Conservation (phyloP, 306 rosid species). For the Inga laurina region DNA sequence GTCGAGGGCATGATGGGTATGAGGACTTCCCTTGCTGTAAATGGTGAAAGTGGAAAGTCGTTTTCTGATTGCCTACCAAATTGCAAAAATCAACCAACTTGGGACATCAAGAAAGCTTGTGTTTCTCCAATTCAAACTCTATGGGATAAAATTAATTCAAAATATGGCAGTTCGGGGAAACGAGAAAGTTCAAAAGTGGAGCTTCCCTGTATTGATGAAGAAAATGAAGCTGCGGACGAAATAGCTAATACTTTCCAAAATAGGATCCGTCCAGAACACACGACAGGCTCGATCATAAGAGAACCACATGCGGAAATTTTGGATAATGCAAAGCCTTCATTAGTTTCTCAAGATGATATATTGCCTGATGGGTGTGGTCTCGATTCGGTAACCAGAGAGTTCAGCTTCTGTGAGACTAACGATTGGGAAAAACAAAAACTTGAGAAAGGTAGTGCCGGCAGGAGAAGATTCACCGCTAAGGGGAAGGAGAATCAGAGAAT, state of each 20-base stretch:
- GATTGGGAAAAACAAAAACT: constrained; percentile 48
- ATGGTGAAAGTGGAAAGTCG: constrained; percentile 47
- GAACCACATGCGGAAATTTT: constrained; percentile 62
- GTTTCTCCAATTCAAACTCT: constrained; percentile 69
- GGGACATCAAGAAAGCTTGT: constrained; percentile 45
- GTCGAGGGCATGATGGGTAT: constrained; percentile 53
- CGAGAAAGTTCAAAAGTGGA: constrained; percentile 61
- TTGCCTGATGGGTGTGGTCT: constrained; percentile 46
- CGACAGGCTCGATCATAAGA: constrained; percentile 45
- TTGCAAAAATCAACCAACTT: constrained; percentile 37
- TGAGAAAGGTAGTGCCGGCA: constrained; percentile 44
- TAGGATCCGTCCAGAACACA: constrained; percentile 39
- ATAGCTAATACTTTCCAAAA: constrained; percentile 45
- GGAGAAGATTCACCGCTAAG: constrained; percentile 44
- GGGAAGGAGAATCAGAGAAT: constrained; percentile 53
- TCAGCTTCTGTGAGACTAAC: constrained; percentile 50
- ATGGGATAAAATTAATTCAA: constrained; percentile 65
- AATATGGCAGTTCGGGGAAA: constrained; percentile 71
- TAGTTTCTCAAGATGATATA: constrained; percentile 52
- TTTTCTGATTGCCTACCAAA: constrained; percentile 58
- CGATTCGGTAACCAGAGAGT: constrained; percentile 56
- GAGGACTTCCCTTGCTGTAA: constrained; percentile 40
- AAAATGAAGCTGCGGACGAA: constrained; percentile 77
- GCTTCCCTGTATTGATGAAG: constrained; percentile 91
- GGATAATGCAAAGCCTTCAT: constrained; percentile 46